These are phyloP conservation scores for Penicillium sp. DNA, from an alignment of 2,329 filamentous ascomycete species.

Conservation along the genomic window DNA sequence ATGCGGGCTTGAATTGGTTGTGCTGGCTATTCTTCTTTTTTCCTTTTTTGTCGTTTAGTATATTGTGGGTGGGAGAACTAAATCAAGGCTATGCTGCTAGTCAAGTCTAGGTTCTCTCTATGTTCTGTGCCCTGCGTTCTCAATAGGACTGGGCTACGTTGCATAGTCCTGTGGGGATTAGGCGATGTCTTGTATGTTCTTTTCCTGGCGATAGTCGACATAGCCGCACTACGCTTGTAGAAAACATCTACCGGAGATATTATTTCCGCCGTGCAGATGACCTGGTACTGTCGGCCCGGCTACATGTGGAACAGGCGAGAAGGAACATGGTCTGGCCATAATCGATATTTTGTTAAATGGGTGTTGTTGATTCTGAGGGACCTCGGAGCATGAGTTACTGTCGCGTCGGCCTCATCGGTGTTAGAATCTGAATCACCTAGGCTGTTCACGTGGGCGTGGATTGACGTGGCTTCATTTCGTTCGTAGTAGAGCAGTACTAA, in stretches of 20 bases:
- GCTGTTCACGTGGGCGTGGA: conserved; percentile 16
- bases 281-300: conserved; percentile 9
- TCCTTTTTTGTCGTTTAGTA: background rate
- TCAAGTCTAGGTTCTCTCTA: background rate
- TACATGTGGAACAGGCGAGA: conserved; percentile 11
- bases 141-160: conserved; percentile 1
- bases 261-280: conserved; percentile 18
- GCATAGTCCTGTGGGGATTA: background rate
- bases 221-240: conserved; percentile 16
- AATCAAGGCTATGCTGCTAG: conserved; percentile 1
- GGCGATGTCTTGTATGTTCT: background rate
- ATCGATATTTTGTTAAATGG: background rate
- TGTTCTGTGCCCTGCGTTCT: conserved; percentile 6
- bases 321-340: conserved; percentile 1
- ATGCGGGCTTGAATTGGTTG: conserved; percentile 1
- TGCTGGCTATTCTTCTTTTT: background rate
- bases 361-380: background rate
- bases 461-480: conserved; percentile 23
- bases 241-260: conserved; percentile 1
- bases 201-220: conserved; percentile 6
- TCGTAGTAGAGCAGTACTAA: conserved; percentile 1
- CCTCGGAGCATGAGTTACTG: background rate
- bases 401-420: conserved; percentile 13
- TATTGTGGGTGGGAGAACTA: background rate
- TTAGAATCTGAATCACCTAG: conserved; percentile 1